Base-by-base conservation (phyloP, 2,329 filamentous ascomycete species). In the Metarhizium brunneum region DNA sequence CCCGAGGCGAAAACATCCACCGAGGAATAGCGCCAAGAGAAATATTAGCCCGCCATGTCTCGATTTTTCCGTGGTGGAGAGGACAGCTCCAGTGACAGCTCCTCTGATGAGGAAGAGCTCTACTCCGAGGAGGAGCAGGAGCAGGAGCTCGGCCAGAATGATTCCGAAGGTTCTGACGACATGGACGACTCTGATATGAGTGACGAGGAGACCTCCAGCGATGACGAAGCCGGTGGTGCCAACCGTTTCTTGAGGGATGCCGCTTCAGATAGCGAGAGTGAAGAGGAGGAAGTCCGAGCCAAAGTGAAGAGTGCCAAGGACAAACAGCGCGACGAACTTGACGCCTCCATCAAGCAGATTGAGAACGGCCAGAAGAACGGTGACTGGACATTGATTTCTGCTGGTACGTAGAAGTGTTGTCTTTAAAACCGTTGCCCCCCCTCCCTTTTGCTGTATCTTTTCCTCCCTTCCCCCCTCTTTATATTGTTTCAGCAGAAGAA, bases 311-410 rank as follows among this genome's bases (percentile, higher is more conserved):
- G 91, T 73, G 92, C 92, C 67, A 97, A 97, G 76, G 91, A 97
- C 79, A 99, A 99, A 83, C 85, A 94, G 60, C 81, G 90, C 63
- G 92, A 96, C 68, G 95, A 97, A 74, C 81, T 99, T 58, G 92
- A 99, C 72, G 82, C 84, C 58, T 95, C 86, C 47, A 88, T 97
- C 67, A 87, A 88, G 72, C 76, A 88, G 68, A 97, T 99, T 68
- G 92, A 97, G 71, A 99, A 99, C 76, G 92, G 90, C 59, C 82
- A 94, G 74, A 97, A 95, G 81, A 99, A 97, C 69, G 91, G 89
- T 68, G 94, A 99, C 76, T 99, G 94, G 94, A 88, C 87, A 63
- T 86, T 92, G 60, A 95, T 97, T 64, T 89, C 90, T 60, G 82
- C 84, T 68, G 91, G 92, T 95, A 82, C 66, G 86, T 67, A 49